Conservation (phyloP, 352 stramenopile genomes). For the Phytophthora sp. region DNA sequence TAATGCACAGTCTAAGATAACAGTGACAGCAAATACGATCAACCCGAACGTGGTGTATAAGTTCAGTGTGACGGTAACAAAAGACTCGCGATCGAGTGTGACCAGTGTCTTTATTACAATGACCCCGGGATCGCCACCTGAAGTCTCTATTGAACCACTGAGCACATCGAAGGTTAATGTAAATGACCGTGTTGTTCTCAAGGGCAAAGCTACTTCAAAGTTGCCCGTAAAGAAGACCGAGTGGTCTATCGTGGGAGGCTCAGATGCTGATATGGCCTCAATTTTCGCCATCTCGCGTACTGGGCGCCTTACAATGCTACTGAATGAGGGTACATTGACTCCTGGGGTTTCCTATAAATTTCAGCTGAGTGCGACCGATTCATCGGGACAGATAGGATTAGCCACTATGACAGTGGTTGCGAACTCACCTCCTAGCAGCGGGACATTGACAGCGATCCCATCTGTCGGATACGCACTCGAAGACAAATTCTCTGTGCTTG, state of each 20-base stretch:
- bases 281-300: conserved; percentile 52
- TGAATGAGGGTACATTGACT: conserved; percentile 50
- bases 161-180: conserved; percentile 51
- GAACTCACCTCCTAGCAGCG: conserved; percentile 63
- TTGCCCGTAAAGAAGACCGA: conserved; percentile 45
- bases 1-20: conserved; percentile 34
- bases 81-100: conserved; percentile 43
- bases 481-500: conserved; percentile 55
- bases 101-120: conserved; percentile 52
- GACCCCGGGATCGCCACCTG: conserved; percentile 53
- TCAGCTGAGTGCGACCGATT: conserved; percentile 55
- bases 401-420: conserved; percentile 51
- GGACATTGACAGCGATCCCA: conserved; percentile 46
- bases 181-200: conserved; percentile 63
- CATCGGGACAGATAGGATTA: conserved; percentile 38
- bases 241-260: conserved; percentile 52
- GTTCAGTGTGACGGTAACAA: conserved; percentile 48
- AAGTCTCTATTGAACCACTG: conserved; percentile 59
- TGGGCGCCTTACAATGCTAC: conserved; percentile 53
- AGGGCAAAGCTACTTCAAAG: conserved; percentile 52
- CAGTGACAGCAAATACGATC: conserved; percentile 46
- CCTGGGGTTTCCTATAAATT: conserved; percentile 56
- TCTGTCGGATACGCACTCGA: conserved; percentile 53
- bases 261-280: conserved; percentile 20
- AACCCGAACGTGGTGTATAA: conserved; percentile 61